A percentile compares a stretch with the other conserved stretches of the same genome.
Conservation (phyloP, 2,329 filamentous ascomycete genomes). For the Clarireedia monteithiana region DNA sequence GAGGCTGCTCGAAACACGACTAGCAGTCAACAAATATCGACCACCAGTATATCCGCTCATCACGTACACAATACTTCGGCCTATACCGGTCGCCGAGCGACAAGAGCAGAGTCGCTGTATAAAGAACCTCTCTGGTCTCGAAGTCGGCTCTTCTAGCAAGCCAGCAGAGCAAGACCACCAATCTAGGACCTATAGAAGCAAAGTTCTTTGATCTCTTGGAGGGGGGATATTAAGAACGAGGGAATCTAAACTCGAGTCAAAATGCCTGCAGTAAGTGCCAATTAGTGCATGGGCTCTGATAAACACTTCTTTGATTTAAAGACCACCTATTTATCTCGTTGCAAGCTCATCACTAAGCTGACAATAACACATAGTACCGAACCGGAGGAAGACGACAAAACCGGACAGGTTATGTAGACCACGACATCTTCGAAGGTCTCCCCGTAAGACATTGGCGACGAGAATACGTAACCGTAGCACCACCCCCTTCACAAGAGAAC, state of each 20-base stretch:
- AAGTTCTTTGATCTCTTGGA: too few relatives aligned
- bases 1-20: too few relatives aligned
- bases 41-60: too few relatives aligned
- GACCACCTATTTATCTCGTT: background rate
- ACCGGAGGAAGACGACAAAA: slow-evolving; percentile 24
- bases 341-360: background rate
- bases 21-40: too few relatives aligned
- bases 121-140: too few relatives aligned
- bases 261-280: slow-evolving; percentile 7
- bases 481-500: slow-evolving; percentile 56
- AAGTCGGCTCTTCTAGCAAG: too few relatives aligned
- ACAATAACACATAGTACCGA: slow-evolving; percentile 21
- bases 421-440: slow-evolving; percentile 48
- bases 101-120: too few relatives aligned
- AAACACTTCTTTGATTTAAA: background rate
- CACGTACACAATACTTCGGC: too few relatives aligned
- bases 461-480: slow-evolving; percentile 59
- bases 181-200: too few relatives aligned
- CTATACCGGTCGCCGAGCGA: too few relatives aligned
- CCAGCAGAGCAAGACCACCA: too few relatives aligned
- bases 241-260: background rate
- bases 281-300: background rate
- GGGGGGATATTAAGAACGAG: too few relatives aligned
- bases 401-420: slow-evolving; percentile 37
- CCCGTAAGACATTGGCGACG: slow-evolving; percentile 88